Evolutionary conservation across 306 rosid genomes (phyloP).

Genomic region (Corylus avellana): DNA sequence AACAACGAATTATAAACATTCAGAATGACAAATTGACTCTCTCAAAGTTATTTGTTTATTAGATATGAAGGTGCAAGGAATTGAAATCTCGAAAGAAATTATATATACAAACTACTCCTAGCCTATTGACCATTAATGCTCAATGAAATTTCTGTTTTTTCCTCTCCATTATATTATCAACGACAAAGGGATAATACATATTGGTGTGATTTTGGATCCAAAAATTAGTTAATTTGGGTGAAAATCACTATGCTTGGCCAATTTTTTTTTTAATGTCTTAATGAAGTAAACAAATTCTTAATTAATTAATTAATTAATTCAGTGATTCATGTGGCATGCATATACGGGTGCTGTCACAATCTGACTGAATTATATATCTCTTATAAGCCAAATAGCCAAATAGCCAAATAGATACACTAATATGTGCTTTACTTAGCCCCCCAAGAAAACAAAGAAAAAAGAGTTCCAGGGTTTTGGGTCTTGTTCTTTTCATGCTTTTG

Average conservation of each 20-base stretch:
- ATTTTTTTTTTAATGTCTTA: neutral
- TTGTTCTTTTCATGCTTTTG: conserved; percentile 10
- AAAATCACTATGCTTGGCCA: neutral
- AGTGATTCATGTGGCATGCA: neutral
- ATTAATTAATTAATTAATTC: too few relatives aligned
- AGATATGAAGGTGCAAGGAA: neutral
- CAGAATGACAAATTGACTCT: too few relatives aligned
- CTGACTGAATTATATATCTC: neutral
- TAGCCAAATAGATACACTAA: neutral
- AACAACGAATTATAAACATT: too few relatives aligned
- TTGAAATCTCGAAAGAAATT: neutral
- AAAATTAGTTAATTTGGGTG: neutral
- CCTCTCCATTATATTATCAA: neutral
- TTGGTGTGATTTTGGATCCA: neutral
- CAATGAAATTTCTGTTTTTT: neutral
- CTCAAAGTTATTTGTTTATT: neutral
- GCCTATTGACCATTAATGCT: too few relatives aligned
- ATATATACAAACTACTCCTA: too few relatives aligned
- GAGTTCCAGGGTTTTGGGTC: conserved; percentile 18
- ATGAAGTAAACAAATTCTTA: neutral
- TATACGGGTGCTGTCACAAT: neutral
- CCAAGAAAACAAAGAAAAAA: neutral
- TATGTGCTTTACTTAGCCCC: neutral
- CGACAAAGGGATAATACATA: neutral
- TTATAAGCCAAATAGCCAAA: neutral